Evolutionary conservation across 768 basidiomycete species (phyloP), one percentile per base, ranked within the genome.

Genomic region (Kwoniella sp.): DNA sequence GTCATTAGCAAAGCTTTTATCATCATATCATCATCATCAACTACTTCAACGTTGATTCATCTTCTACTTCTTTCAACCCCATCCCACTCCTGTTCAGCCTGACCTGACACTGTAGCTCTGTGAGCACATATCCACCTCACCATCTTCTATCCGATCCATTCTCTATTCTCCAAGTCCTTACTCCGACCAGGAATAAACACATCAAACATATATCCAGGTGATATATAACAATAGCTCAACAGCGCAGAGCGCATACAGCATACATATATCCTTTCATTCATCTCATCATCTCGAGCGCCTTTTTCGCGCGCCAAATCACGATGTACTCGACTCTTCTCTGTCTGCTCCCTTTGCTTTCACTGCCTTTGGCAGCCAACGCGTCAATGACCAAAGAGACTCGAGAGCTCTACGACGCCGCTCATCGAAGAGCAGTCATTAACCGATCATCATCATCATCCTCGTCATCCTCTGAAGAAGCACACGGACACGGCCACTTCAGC

Each of bases 261-360:
- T n/a, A 33, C 33, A 33, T 6, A 33, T 33, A 33, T 56, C 55
- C 10, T 9, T 46, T 40, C 55, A 44, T 40, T 17, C 17, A 21
- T 37, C 37, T 25, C 24, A 54, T 27, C 50, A 52, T 17, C 30
- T 24, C 40, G 22, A 37, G 13, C 15, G n/a, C 37, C 24, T 33
- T n/a, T n/a, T n/a, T 6, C 33, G 13, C 33, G 13, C 7, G 5
- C 33, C 33, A 5, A 33, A 33, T 33, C 40, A 44, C 40, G 10
- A 62, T 62, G 60, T 53, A 55, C 60, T 57, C 55, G 12, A 55
- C 54, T 2, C 46, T 63, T 8, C 60, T 62, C 25, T 55, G 44
- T 27, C 51, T 55, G 27, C 48, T 63, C 17, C 55, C 54, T 26
- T 30, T 63, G 19, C 61, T 63, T 13, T 50, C 61, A 6, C 36